These are phyloP conservation scores for Amylocarpus encephaloides DNA, from an alignment of 2,329 filamentous ascomycete species.

Conservation along the genomic window DNA sequence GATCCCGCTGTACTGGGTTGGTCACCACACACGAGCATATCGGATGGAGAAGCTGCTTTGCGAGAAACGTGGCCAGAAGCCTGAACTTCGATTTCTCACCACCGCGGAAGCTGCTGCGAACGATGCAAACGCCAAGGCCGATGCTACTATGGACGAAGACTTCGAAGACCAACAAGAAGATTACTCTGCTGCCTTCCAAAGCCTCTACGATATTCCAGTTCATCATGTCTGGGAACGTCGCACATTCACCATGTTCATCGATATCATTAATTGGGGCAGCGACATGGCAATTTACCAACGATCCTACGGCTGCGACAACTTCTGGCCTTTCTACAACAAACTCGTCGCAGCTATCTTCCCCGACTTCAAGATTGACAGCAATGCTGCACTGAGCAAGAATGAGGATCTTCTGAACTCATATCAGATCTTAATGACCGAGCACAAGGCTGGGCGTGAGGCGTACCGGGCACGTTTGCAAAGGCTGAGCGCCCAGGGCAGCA, in stretches of 20 bases:
- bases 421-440: neutral
- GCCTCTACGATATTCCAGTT: slow-evolving; percentile 4
- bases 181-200: neutral
- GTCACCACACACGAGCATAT: neutral
- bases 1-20: slow-evolving; percentile 6
- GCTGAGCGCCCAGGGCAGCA: no score
- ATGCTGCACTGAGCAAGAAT: neutral
- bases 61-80: neutral
- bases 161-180: neutral
- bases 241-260: slow-evolving; percentile 9
- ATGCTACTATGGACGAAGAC: slow-evolving; percentile 8
- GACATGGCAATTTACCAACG: slow-evolving; percentile 5
- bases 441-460: neutral
- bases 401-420: neutral
- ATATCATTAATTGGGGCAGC: slow-evolving; percentile 6
- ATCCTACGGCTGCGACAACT: neutral
- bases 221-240: slow-evolving; percentile 4
- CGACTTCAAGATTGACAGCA: neutral
- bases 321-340: neutral
- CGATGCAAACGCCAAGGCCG: slow-evolving; percentile 1
- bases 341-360: neutral
- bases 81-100: neutral
- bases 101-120: neutral
- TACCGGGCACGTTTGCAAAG: neutral
- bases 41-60: neutral